phyloP scores from a whole-genome alignment of 108 stramenopile species.

The Skeletonema menzelii region DNA sequence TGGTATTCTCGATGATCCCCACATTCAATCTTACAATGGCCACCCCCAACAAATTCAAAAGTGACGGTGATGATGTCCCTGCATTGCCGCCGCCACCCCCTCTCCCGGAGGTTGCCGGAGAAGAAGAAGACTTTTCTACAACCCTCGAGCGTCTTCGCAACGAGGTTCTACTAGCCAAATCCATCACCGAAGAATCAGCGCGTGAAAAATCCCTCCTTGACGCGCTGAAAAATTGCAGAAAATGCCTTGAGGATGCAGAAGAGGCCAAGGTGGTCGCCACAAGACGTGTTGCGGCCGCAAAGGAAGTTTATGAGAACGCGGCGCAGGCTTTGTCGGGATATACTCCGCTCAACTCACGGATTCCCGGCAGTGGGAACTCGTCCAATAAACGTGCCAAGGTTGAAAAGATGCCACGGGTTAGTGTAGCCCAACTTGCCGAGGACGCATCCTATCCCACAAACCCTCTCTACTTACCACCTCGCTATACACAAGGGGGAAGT shows the following conservation, averaged over 20 bases:
- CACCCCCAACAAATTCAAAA: neutral
- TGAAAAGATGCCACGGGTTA: neutral
- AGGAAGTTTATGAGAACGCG: conserved; percentile 21
- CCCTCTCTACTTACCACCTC: conserved; percentile 8
- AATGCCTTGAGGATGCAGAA: conserved; percentile 21
- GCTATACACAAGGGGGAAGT: neutral
- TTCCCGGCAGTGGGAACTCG: neutral
- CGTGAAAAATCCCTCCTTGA: conserved; percentile 24
- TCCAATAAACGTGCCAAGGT: neutral
- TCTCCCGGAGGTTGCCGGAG: conserved; percentile 2
- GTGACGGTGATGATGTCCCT: neutral
- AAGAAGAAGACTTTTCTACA: neutral
- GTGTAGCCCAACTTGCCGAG: neutral
- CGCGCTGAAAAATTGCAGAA: conserved; percentile 18
- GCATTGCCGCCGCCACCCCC: neutral
- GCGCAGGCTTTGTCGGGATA: conserved; percentile 22
- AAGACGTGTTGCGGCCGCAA: conserved; percentile 13
- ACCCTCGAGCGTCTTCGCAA: neutral
- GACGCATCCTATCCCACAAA: conserved; percentile 7
- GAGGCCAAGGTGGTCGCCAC: conserved; percentile 2
- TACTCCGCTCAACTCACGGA: conserved; percentile 1
- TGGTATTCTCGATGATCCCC: neutral
- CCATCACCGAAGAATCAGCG: conserved; percentile 7
- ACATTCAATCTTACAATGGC: neutral
- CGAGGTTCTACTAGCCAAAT: neutral